phyloP scores from a whole-genome alignment of 1,284 basidiomycete genomes.

The Phlebopus sp. region DNA sequence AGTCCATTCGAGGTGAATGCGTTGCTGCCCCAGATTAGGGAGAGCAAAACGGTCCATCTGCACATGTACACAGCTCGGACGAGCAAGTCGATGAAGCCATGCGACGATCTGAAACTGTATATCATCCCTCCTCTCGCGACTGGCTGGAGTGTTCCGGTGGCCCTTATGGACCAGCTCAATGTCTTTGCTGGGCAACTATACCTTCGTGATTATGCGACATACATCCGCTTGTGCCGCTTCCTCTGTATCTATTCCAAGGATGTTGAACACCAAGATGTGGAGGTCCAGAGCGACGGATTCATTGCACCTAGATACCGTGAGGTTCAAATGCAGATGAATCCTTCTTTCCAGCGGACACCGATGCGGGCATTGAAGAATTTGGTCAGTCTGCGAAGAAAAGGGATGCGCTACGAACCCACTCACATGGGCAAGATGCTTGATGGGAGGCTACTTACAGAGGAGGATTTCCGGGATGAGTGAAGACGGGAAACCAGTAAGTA shows the following conservation, averaged over 20 bases:
- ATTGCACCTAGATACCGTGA: slow-evolving; percentile 25
- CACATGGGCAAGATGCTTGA: slow-evolving; percentile 44
- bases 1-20: slow-evolving; percentile 46
- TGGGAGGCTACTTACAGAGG: slow-evolving; percentile 25
- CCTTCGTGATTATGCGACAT: slow-evolving; percentile 32
- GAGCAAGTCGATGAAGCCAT: slow-evolving; percentile 35
- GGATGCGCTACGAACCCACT: slow-evolving; percentile 35
- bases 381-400: slow-evolving; percentile 40
- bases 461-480: slow-evolving; percentile 24
- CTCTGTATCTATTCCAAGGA: slow-evolving; percentile 35
- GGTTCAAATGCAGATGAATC: slow-evolving; percentile 7
- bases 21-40: slow-evolving; percentile 38
- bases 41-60: slow-evolving; percentile 34
- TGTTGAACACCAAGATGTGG: slow-evolving; percentile 9
- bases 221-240: slow-evolving; percentile 33
- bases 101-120: slow-evolving; percentile 40
- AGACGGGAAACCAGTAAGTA: too few relatives aligned
- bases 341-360: slow-evolving; percentile 32
- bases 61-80: slow-evolving; percentile 44
- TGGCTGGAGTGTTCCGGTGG: slow-evolving; percentile 17
- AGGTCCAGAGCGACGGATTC: slow-evolving; percentile 36
- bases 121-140: slow-evolving; percentile 27
- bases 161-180: slow-evolving; percentile 37
- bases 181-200: slow-evolving; percentile 46
- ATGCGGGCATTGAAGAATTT: slow-evolving; percentile 34